Conservation (phyloP, 148 eudicot species). For the Heliosperma pusillum region DNA sequence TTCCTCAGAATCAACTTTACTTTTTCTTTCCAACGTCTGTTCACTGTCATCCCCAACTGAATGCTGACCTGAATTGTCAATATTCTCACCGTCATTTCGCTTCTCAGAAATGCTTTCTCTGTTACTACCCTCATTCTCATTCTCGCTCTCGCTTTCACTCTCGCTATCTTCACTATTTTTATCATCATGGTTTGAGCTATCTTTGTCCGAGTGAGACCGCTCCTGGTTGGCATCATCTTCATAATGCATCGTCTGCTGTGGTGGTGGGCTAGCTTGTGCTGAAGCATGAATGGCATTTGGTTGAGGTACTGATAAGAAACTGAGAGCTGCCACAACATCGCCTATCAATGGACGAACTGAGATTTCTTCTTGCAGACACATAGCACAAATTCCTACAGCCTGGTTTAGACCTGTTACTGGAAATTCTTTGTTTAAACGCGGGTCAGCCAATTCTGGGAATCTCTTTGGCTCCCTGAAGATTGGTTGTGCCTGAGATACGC, state of each 20-base stretch:
- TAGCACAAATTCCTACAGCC: constrained; percentile 79
- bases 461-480: constrained; percentile 59
- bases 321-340: constrained; percentile 67
- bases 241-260: constrained; percentile 38
- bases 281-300: constrained; percentile 26
- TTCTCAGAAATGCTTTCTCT: constrained; percentile 18
- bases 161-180: constrained; percentile 24
- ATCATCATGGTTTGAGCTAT: constrained; percentile 16
- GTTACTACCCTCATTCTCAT: constrained; percentile 12
- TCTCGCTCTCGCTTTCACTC: background rate
- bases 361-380: constrained; percentile 82
- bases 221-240: constrained; percentile 16
- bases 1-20: constrained; percentile 26
- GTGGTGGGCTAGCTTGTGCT: constrained; percentile 29
- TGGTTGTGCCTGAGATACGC: constrained; percentile 64
- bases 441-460: constrained; percentile 77
- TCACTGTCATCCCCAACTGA: constrained; percentile 25
- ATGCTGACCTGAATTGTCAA: constrained; percentile 8
- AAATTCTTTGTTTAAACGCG: constrained; percentile 43
- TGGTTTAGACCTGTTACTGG: constrained; percentile 63
- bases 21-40: constrained; percentile 22
- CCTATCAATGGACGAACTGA: constrained; percentile 63
- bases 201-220: constrained; percentile 17
- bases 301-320: constrained; percentile 43
- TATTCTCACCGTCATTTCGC: constrained; percentile 20